Percentiles rank a stretch among this genome's conserved stretches.
These are phyloP conservation scores for Alternaria sp. DNA, from an alignment of 2,329 filamentous ascomycete species.

Conservation along the genomic window DNA sequence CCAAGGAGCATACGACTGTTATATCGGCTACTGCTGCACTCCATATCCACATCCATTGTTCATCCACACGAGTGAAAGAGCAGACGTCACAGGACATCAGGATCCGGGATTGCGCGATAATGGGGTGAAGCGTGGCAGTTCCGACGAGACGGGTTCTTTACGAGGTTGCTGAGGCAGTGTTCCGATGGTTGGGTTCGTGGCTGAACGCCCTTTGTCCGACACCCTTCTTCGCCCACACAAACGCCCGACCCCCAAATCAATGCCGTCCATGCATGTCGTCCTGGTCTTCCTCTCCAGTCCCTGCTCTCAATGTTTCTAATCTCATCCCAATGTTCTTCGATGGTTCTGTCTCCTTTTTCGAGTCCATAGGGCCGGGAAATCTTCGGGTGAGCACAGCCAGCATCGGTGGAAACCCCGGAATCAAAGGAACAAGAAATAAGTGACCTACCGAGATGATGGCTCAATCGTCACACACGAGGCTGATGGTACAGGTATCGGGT, in stretches of 20 bases:
- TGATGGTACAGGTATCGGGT: conserved; percentile 31
- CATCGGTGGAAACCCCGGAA: conserved; percentile 1
- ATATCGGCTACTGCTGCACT: not conserved
- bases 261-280: not conserved
- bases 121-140: conserved; percentile 7
- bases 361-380: not conserved
- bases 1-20: not conserved
- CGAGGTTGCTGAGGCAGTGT: conserved; percentile 14
- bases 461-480: conserved; percentile 34
- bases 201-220: conserved; percentile 9
- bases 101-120: conserved; percentile 18
- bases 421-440: conserved; percentile 16
- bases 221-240: not conserved
- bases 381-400: not conserved
- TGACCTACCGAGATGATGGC: conserved; percentile 33
- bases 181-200: conserved; percentile 12
- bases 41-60: not conserved
- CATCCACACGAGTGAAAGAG: not conserved
- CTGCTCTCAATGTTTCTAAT: not conserved
- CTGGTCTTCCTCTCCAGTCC: not conserved
- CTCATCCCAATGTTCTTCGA: not conserved
- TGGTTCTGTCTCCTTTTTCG: not conserved
- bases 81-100: conserved; percentile 2
- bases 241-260: not conserved
- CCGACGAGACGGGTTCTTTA: conserved; percentile 18